Percentiles rank a stretch among this genome's conserved stretches.
Conservation (phyloP, 495 filamentous ascomycete genomes). For the Hyaloscypha variabilis region DNA sequence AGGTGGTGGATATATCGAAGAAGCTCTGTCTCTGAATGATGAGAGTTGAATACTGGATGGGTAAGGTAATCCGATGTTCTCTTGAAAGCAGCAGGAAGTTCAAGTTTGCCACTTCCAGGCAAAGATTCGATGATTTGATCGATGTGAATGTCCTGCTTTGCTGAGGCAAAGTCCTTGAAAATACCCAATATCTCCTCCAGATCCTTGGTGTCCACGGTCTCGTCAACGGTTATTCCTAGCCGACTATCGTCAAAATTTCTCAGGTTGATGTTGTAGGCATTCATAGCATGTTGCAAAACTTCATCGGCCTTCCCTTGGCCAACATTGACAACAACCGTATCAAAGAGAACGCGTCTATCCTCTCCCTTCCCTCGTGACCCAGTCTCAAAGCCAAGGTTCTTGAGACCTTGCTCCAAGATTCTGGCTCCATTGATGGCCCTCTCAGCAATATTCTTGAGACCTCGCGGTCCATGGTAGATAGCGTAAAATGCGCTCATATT, state of each 20-base stretch:
- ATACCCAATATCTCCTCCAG: constrained; percentile 61
- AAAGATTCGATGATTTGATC: constrained; percentile 41
- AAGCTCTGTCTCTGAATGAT: constrained; percentile 96
- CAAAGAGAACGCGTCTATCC: constrained; percentile 65
- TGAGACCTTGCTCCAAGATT: constrained; percentile 67
- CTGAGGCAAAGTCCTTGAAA: constrained; percentile 47
- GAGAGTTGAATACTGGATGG: constrained; percentile 94
- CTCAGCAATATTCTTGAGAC: constrained; percentile 84
- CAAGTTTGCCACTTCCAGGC: constrained; percentile 31
- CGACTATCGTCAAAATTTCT: constrained; percentile 60
- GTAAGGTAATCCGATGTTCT: constrained; percentile 79
- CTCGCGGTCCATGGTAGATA: constrained; percentile 91
- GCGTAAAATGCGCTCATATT: constrained; percentile 99
- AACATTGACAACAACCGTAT: constrained; percentile 76
- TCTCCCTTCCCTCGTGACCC: constrained; percentile 56
- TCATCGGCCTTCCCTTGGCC: constrained; percentile 49
- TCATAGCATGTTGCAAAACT: constrained; percentile 52
- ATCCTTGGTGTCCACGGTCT: constrained; percentile 66
- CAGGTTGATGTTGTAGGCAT: constrained; percentile 61
- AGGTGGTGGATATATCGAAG: constrained; percentile 94
- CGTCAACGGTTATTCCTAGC: constrained; percentile 72
- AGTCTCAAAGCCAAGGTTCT: constrained; percentile 66
- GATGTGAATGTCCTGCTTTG: constrained; percentile 33
- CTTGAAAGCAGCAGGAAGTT: constrained; percentile 62
- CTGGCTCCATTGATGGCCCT: constrained; percentile 71